Percentiles rank a stretch among this genome's conserved stretches.
Conservation (phyloP, 2,329 filamentous ascomycete species). For the Botrytis deweyae region DNA sequence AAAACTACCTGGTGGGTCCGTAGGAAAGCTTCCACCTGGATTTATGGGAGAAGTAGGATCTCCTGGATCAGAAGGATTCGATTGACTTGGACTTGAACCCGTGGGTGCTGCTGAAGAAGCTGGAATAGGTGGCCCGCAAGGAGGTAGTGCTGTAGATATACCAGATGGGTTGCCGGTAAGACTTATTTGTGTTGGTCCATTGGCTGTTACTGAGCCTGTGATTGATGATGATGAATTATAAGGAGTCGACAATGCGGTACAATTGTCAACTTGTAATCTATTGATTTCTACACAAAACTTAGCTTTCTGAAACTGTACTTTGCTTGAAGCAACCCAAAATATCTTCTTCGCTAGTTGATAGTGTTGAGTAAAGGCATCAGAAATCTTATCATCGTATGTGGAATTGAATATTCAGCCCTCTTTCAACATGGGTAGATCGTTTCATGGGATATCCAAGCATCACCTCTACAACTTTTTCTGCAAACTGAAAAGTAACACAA, state of each 20-base stretch:
- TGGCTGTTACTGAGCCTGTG: background rate
- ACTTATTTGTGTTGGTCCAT: background rate
- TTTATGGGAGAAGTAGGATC: background rate
- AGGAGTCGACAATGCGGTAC: background rate
- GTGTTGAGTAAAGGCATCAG: background rate
- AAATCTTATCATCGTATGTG: background rate
- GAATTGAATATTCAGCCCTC: background rate
- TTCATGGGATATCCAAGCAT: background rate
- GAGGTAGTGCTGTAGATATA: background rate
- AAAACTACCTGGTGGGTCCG: background rate
- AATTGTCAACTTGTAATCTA: background rate
- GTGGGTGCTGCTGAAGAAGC: background rate
- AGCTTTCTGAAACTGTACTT: background rate
- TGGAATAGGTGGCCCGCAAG: background rate
- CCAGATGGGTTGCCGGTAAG: background rate
- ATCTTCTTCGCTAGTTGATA: background rate
- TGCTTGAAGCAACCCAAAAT: too few relatives aligned
- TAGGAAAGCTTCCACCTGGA: background rate
- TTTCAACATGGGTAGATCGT: rapidly evolving
- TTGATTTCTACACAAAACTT: background rate
- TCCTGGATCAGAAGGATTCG: background rate
- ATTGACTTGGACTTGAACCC: background rate
- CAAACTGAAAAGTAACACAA: background rate
- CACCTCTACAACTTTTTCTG: too few relatives aligned
- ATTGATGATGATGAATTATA: background rate